phyloP scores from a whole-genome alignment of 164 flowering plant species.

The Nymphaea thermarum region DNA sequence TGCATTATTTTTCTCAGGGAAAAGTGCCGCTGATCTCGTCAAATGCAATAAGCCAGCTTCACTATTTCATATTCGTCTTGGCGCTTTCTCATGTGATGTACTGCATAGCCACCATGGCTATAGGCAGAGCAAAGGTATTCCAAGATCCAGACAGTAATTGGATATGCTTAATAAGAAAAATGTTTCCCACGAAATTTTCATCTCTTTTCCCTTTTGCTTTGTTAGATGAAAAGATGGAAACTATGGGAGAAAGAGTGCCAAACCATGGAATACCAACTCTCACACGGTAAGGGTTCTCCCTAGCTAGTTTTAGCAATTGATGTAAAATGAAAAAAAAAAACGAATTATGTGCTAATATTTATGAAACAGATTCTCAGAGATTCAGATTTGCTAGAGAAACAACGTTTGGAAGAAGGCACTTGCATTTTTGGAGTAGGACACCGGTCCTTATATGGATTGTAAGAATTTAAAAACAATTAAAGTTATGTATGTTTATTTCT shows the following conservation, averaged over 20 bases:
- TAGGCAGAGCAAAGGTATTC: constrained; percentile 52
- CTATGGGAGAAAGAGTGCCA: constrained; percentile 64
- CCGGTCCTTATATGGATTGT: constrained; percentile 60
- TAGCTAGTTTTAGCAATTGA: neutral
- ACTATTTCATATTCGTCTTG: constrained; percentile 58
- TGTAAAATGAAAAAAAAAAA: neutral
- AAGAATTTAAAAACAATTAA: neutral
- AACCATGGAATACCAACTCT: constrained; percentile 48
- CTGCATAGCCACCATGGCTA: constrained; percentile 39
- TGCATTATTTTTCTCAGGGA: constrained; percentile 20
- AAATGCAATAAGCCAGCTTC: constrained; percentile 53
- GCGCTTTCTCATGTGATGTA: constrained; percentile 53
- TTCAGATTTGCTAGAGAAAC: constrained; percentile 67
- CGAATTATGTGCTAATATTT: neutral
- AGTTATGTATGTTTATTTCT: too few species aligned
- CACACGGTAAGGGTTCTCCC: constrained; percentile 33
- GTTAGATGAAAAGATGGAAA: constrained; percentile 69
- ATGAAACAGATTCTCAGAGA: constrained; percentile 60
- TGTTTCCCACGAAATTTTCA: neutral
- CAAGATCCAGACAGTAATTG: neutral
- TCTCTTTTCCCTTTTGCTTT: too few species aligned
- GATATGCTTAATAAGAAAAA: neutral
- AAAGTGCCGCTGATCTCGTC: constrained; percentile 46
- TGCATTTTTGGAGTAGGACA: constrained; percentile 49
- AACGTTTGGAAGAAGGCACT: constrained; percentile 61